Base-by-base conservation (phyloP, 2,329 filamentous ascomycete genomes). In the Cercospora canescens region DNA sequence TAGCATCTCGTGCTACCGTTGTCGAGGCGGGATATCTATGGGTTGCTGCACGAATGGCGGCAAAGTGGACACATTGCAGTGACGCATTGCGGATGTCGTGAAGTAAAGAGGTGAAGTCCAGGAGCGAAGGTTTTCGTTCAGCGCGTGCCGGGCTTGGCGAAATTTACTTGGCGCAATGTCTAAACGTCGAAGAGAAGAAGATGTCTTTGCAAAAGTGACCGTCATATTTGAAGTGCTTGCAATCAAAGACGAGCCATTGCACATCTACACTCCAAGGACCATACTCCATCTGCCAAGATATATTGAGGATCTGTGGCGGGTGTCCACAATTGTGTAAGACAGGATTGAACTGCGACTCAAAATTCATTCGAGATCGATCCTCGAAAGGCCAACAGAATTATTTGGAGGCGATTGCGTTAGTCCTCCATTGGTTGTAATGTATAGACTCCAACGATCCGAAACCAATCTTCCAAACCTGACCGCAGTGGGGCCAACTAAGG, bases 1-100 rank as follows among this genome's bases (percentile, higher is more conserved):
- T 68, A 64, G 68, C 68, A 69, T 67, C 63, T 68, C 60, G 52
- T 62, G 58, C 50, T 56, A 61, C 71, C 73, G 71, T 73, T 67
- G 72, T 72, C 72, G 58, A 71, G 71, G 72, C 72, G 72, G 45
- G 16, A 21, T 11, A 6, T 26, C 37, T 41, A 60, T 41, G 16
- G 21, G 3, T 35, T 50, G 28, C 41, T 21, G 45, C 26, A 34
- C 32, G 14, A 14, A 39, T 37, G 34, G 34, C 55, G 55, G 32
- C 21, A 24, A 58, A 4, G 37, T 24, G 34, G 28, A 14, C 21
- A 39, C 16, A 16, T n/a, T 11, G 26, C 18, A 41, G 55, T 0
- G 32, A n/a, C 54, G 16, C 30, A 12, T 21, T 35, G 26, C 26
- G 55, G 34, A 11, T 58, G 34, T 58, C 41, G 34, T 6, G 3